Percentiles rank a stretch among this genome's conserved stretches.
phyloP scores from a whole-genome alignment of 495 filamentous ascomycete species.

The Podospora conica region DNA sequence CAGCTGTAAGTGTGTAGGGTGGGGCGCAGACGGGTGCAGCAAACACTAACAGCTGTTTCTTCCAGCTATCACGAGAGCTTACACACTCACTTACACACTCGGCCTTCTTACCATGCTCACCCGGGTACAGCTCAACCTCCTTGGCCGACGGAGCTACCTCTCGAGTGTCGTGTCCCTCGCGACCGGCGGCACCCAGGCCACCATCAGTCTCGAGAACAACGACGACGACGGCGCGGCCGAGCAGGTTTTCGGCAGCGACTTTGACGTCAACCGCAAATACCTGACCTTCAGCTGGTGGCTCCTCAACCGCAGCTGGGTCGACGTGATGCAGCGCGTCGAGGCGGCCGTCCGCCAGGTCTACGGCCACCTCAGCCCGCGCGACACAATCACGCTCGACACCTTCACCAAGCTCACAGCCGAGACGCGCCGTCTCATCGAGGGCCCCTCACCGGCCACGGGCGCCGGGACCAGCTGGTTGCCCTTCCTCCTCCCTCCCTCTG shows the following conservation, averaged over 20 bases:
- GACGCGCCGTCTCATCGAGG: conserved; percentile 79
- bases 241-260: conserved; percentile 80
- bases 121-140: conserved; percentile 92
- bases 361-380: conserved; percentile 75
- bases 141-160: conserved; percentile 90
- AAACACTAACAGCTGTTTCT: conserved; percentile 20
- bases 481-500: conserved; percentile 71
- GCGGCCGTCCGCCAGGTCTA: conserved; percentile 79
- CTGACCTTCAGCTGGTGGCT: conserved; percentile 98
- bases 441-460: conserved; percentile 59
- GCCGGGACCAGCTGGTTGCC: conserved; percentile 66
- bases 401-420: conserved; percentile 72
- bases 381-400: conserved; percentile 71
- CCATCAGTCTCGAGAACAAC: conserved; percentile 81
- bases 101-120: conserved; percentile 87
- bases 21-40: neutral
- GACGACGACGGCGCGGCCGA: conserved; percentile 69
- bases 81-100: conserved; percentile 87
- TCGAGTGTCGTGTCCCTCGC: conserved; percentile 89
- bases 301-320: conserved; percentile 81
- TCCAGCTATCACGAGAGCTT: conserved; percentile 81
- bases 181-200: conserved; percentile 51
- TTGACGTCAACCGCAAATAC: conserved; percentile 89
- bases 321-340: conserved; percentile 72
- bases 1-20: conserved; percentile 55